Evolutionary conservation across 2,329 filamentous ascomycete genomes (phyloP).

Genomic region (Didymellaceae sp.): DNA sequence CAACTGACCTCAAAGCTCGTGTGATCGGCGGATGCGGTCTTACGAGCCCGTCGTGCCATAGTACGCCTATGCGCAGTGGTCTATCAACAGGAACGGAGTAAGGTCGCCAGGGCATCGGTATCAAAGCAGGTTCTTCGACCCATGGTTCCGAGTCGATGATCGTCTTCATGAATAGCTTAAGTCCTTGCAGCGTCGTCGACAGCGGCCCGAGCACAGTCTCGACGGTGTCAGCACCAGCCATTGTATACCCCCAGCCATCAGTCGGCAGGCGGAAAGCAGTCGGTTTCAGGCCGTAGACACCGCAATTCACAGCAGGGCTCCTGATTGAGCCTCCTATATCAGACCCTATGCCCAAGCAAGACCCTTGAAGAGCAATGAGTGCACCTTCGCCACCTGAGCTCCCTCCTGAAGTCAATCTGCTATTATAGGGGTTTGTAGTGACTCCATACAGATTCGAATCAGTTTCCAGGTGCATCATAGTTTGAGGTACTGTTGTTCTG

Average conservation of each 20-base stretch:
- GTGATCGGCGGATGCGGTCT: slow-evolving; percentile 70
- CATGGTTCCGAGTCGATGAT: slow-evolving; percentile 63
- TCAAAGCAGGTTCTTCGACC: slow-evolving; percentile 63
- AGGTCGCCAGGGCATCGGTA: slow-evolving; percentile 64
- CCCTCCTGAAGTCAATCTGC: slow-evolving; percentile 58
- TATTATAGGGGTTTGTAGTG: slow-evolving; percentile 63
- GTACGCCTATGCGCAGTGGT: slow-evolving; percentile 63
- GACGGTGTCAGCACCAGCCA: slow-evolving; percentile 56
- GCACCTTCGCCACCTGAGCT: slow-evolving; percentile 65
- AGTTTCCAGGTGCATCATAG: slow-evolving; percentile 61
- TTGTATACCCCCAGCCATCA: slow-evolving; percentile 51
- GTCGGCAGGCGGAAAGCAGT: slow-evolving; percentile 54
- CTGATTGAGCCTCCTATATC: slow-evolving; percentile 29
- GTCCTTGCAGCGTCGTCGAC: slow-evolving; percentile 59
- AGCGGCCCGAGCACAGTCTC: slow-evolving; percentile 61
- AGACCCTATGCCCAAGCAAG: slow-evolving; percentile 58
- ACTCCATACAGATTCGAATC: slow-evolving; percentile 59
- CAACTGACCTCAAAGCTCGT: slow-evolving; percentile 60
- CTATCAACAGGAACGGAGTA: slow-evolving; percentile 25
- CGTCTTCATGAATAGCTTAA: slow-evolving; percentile 61
- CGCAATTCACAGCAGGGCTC: slow-evolving; percentile 40
- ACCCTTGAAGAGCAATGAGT: slow-evolving; percentile 59
- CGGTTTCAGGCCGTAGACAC: slow-evolving; percentile 49
- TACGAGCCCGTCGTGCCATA: slow-evolving; percentile 71
- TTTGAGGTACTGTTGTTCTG: slow-evolving; percentile 62